A percentile compares a stretch with the other conserved stretches of the same genome.
These are phyloP conservation scores for Fusarium sp. DNA, from an alignment of 2,329 filamentous ascomycete genomes.

Conservation along the genomic window DNA sequence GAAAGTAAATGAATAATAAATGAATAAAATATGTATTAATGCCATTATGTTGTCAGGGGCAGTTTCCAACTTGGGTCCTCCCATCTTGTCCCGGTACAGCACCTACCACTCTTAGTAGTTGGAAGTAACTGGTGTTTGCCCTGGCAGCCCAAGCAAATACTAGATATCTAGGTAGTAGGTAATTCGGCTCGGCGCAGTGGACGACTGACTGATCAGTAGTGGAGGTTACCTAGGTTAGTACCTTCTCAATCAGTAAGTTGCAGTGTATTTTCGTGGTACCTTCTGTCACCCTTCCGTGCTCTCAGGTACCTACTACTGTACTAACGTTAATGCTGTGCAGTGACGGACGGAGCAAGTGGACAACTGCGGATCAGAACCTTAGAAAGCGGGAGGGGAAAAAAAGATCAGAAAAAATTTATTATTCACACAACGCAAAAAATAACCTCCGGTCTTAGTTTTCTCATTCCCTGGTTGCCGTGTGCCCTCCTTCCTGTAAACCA, in stretches of 20 bases:
- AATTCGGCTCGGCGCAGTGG: conserved; percentile 39
- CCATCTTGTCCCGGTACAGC: too few relatives aligned
- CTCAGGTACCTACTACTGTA: neutral
- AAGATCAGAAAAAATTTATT: conserved; percentile 57
- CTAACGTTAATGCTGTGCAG: neutral
- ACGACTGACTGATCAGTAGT: neutral
- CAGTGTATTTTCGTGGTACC: conserved; percentile 32
- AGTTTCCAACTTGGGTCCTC: too few relatives aligned
- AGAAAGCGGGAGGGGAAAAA: conserved; percentile 46
- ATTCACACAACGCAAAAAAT: conserved; percentile 58
- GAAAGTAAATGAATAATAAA: neutral
- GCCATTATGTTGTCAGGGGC: too few relatives aligned
- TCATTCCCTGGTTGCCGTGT: conserved; percentile 45
- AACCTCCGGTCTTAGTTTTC: conserved; percentile 52
- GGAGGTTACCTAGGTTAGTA: neutral
- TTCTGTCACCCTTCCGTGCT: conserved; percentile 1
- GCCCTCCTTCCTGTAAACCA: conserved; percentile 49
- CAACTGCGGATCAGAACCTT: conserved; percentile 26
- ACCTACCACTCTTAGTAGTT: too few relatives aligned
- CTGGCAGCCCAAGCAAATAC: conserved; percentile 2
- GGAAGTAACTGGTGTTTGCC: neutral
- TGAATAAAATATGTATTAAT: neutral
- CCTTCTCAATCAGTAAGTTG: conserved; percentile 37
- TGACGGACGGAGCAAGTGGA: neutral
- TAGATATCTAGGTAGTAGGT: too few relatives aligned